Percentiles rank a stretch among this genome's conserved stretches.
Evolutionary conservation across 345 rosid genomes (phyloP).

Genomic region (Aquilaria yunnanensis): DNA sequence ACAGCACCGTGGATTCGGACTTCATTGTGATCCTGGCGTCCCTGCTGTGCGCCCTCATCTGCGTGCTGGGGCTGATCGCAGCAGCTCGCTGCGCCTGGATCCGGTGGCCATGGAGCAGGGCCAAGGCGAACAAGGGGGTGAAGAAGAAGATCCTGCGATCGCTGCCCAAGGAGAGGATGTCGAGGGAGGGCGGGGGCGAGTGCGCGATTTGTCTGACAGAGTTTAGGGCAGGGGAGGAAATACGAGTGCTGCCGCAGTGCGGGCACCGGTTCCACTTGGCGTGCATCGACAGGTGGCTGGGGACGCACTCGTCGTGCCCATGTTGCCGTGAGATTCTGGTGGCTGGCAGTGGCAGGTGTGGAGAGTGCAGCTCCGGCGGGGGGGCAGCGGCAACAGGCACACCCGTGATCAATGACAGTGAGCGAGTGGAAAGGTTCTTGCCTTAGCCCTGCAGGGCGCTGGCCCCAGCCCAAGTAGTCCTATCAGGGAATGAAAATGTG

Average conservation of each 20-base stretch:
- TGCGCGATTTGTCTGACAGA: conserved; percentile 82
- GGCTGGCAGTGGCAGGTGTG: conserved; percentile 40
- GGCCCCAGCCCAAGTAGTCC: too few relatives aligned
- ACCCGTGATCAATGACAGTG: too few relatives aligned
- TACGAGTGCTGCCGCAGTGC: conserved; percentile 83
- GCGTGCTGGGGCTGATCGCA: conserved; percentile 77
- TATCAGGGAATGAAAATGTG: too few relatives aligned
- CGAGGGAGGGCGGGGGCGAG: conserved; percentile 45
- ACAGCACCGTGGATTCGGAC: conserved; percentile 49
- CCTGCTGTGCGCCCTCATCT: conserved; percentile 80
- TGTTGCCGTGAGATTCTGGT: conserved; percentile 78
- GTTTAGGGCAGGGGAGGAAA: conserved; percentile 66
- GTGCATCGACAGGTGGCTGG: conserved; percentile 93
- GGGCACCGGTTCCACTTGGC: conserved; percentile 81
- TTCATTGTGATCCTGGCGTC: conserved; percentile 79
- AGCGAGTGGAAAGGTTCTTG: too few relatives aligned
- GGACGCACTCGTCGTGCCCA: conserved; percentile 91
- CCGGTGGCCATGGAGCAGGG: conserved; percentile 50
- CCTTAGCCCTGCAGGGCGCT: too few relatives aligned
- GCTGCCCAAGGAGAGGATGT: conserved; percentile 57
- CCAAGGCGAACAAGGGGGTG: conserved; percentile 69
- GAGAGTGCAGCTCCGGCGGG: conserved; percentile 44
- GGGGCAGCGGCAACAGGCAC: too few relatives aligned
- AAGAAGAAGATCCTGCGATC: conserved; percentile 78
- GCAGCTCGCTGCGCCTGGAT: conserved; percentile 93